A percentile compares a stretch with the other conserved stretches of the same genome.
Conservation (phyloP, 2,329 filamentous ascomycete genomes). For the Alternaria angustiovoidea region DNA sequence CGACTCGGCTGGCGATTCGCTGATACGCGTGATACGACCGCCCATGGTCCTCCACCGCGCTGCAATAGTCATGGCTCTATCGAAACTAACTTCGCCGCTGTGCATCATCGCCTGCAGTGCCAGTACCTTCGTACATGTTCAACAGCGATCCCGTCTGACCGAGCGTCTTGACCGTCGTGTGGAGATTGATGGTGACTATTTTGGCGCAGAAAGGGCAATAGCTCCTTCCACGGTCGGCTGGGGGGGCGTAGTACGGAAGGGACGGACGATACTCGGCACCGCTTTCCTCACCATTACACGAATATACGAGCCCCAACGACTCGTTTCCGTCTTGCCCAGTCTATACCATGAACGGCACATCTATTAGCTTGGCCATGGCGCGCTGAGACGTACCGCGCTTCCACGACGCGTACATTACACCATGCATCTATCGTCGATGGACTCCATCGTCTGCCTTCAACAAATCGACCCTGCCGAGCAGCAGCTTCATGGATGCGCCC, state of each 20-base stretch:
- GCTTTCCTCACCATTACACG: slow-evolving; percentile 23
- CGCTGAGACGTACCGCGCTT: slow-evolving; percentile 48
- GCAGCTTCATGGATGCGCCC: slow-evolving; percentile 22
- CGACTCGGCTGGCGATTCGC: slow-evolving; percentile 12
- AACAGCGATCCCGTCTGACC: slow-evolving; percentile 23
- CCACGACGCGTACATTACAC: slow-evolving; percentile 40
- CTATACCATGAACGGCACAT: slow-evolving; percentile 41
- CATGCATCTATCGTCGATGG: slow-evolving; percentile 34
- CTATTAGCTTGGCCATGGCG: slow-evolving; percentile 42
- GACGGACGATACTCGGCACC: slow-evolving; percentile 35
- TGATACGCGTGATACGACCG: slow-evolving; percentile 15
- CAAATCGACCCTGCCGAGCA: slow-evolving; percentile 32
- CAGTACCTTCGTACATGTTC: slow-evolving; percentile 4
- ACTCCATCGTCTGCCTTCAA: slow-evolving; percentile 35
- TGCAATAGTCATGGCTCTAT: slow-evolving; percentile 24
- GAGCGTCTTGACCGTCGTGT: slow-evolving; percentile 29
- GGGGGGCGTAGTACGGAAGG: slow-evolving; percentile 35
- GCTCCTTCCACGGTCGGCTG: slow-evolving; percentile 27
- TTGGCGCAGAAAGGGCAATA: slow-evolving; percentile 29
- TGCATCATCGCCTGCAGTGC: slow-evolving; percentile 25
- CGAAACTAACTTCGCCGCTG: slow-evolving; percentile 17
- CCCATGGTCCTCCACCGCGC: slow-evolving; percentile 5
- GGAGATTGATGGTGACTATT: slow-evolving; percentile 40
- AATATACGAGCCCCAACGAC: slow-evolving; percentile 33
- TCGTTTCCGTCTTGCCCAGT: slow-evolving; percentile 25